Evolutionary conservation across 305 asterid genomes (phyloP).

Genomic region (Fraxinus angustifolia): DNA sequence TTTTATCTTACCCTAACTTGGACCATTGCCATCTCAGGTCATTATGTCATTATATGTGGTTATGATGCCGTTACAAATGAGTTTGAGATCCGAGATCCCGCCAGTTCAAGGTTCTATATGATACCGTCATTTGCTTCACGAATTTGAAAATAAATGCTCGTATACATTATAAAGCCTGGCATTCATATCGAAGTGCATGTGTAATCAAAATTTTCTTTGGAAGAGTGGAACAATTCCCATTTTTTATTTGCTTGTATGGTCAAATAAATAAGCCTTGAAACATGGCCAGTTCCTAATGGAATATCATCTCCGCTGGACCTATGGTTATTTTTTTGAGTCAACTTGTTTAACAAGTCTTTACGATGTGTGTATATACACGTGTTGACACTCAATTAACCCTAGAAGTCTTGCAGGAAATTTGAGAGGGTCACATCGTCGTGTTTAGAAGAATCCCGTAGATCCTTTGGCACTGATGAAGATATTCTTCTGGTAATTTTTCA

Average conservation of each 20-base stretch:
- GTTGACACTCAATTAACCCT: background rate
- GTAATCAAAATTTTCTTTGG: background rate
- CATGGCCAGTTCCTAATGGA: background rate
- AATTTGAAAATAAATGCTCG: background rate
- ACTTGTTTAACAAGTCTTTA: background rate
- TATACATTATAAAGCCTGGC: background rate
- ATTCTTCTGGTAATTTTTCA: slow-evolving; percentile 67
- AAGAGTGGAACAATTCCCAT: background rate
- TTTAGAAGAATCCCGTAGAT: slow-evolving; percentile 75
- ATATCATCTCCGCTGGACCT: background rate
- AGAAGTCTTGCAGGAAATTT: slow-evolving; percentile 45
- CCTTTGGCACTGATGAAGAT: slow-evolving; percentile 98
- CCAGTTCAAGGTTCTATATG: slow-evolving; percentile 71
- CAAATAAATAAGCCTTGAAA: slow-evolving; percentile 2
- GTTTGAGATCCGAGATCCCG: slow-evolving; percentile 98
- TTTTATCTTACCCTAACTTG: slow-evolving; percentile 18
- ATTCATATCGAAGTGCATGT: background rate
- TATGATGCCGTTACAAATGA: slow-evolving; percentile 68
- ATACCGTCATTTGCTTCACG: background rate
- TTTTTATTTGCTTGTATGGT: background rate
- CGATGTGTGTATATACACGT: background rate
- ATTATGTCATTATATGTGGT: slow-evolving; percentile 81
- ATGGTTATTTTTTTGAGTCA: background rate
- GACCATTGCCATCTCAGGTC: slow-evolving; percentile 52
- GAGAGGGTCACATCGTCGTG: slow-evolving; percentile 65